These are phyloP conservation scores for Tetradesmus obliquus DNA, from an alignment of 139 green algal species.

Conservation along the genomic window DNA sequence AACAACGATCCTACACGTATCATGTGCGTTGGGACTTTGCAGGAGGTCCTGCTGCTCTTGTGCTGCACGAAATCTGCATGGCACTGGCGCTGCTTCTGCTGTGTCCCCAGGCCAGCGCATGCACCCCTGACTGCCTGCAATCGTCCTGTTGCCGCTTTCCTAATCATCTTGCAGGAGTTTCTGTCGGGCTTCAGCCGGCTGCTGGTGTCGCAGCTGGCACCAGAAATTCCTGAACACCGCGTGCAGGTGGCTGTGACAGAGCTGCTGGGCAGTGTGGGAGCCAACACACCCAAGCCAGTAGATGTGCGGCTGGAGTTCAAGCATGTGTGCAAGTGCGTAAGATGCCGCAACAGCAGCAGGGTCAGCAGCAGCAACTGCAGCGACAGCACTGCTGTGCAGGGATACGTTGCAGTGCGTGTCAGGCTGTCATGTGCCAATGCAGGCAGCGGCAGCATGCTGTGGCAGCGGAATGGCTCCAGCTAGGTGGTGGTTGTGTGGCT, in stretches of 20 bases:
- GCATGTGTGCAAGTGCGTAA: slow-evolving; percentile 46
- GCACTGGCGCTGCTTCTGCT: background rate
- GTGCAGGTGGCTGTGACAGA: background rate
- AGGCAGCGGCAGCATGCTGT: background rate
- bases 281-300: background rate
- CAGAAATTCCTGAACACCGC: slow-evolving; percentile 6
- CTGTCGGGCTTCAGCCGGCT: background rate
- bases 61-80: background rate
- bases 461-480: no score
- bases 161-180: slow-evolving; percentile 27
- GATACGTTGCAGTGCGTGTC: background rate
- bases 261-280: background rate
- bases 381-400: background rate
- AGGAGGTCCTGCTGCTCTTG: background rate
- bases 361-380: background rate
- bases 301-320: slow-evolving; percentile 45
- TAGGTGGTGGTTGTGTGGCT: no score
- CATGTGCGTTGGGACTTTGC: background rate
- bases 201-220: background rate
- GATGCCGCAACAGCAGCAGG: background rate
- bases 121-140: background rate
- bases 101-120: background rate
- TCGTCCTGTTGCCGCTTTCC: background rate
- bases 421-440: background rate
- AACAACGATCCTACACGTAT: background rate